A percentile compares a stretch with the other conserved stretches of the same genome.
These are phyloP conservation scores for Blastobotrys malaysiensis DNA, from an alignment of 1,139 yeast genomes.

Conservation along the genomic window DNA sequence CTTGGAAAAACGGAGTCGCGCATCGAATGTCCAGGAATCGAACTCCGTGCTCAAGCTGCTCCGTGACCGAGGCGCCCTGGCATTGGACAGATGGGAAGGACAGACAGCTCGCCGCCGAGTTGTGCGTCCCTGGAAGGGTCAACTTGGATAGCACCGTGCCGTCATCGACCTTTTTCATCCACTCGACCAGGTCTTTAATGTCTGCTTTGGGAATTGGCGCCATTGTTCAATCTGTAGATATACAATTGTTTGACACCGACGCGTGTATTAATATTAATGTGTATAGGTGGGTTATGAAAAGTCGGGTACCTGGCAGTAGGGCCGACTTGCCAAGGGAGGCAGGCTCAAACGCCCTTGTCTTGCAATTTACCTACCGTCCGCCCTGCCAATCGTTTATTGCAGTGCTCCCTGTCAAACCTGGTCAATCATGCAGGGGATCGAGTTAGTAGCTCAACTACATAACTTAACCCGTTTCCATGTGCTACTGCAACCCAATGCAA, in stretches of 20 bases:
- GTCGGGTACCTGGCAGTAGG: background rate
- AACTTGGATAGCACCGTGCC: conserved; percentile 48
- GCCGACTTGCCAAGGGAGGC: too few species aligned
- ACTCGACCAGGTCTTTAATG: conserved; percentile 28
- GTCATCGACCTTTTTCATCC: conserved; percentile 56
- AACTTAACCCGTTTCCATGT: background rate
- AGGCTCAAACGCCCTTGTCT: background rate
- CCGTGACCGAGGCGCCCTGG: conserved; percentile 56
- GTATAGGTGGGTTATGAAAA: background rate
- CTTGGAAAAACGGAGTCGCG: conserved; percentile 50
- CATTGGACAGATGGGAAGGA: conserved; percentile 78
- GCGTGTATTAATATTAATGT: background rate
- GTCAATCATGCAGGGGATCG: background rate
- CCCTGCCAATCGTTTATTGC: background rate
- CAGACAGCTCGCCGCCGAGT: conserved; percentile 68
- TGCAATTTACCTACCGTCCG: background rate
- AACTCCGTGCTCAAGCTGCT: conserved; percentile 67
- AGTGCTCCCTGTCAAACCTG: background rate
- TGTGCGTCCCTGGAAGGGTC: conserved; percentile 77
- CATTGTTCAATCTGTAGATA: conserved; percentile 6
- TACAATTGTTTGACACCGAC: background rate
- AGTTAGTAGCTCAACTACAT: background rate
- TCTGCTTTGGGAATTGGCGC: conserved; percentile 17
- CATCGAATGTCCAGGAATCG: conserved; percentile 67
- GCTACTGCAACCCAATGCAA: too few species aligned